Base-by-base conservation (phyloP, 768 basidiomycete species). In the Astraeus odoratus region DNA sequence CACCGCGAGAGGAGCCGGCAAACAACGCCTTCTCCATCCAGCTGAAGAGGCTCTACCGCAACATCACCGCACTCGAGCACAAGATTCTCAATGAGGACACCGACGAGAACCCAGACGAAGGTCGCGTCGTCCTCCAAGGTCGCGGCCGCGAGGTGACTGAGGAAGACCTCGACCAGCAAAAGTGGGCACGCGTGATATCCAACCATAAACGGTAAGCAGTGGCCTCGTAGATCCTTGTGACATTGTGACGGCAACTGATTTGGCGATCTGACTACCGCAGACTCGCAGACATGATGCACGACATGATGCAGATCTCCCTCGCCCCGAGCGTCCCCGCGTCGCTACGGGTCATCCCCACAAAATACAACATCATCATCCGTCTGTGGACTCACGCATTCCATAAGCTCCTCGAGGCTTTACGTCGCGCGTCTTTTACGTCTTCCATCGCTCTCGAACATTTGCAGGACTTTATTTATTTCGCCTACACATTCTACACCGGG, bases 321-420 rank as follows among this genome's bases (percentile, higher is more conserved):
- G 83, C 93, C 2, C 90, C 93, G 1, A 79, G 79, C 8, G 83
- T 95, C 0, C 95, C 96, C 0, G 81, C 87, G 0, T 93, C 92
- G 0, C 69, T 97, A 1, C 85, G 92, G 36, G 81, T 84, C 47
- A 87, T 98, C 39, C 91, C 95, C 0, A 80, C 78, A 30, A 94
- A 93, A 57, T 98, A 97, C 71, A 96, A 96, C 66, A 94, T 98
- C 56, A 88, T 95, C 49, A 81, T 83, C 31, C 80, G 95, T 8
- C 74, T 98, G 1, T 98, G 96, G 96, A 84, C 86, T 0, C 83
- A 83, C 42, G 89, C 78, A 0, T 97, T 97, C 61, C 82, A 95
- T 64, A 86, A 84, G 37, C 75, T 95, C 30, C 83, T 98, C 50
- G 92, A 96, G 63, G 80, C 87, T 12, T 77, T 99, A 29, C 86